Base-by-base conservation (phyloP, 768 basidiomycete genomes). In the Mycena metata region DNA sequence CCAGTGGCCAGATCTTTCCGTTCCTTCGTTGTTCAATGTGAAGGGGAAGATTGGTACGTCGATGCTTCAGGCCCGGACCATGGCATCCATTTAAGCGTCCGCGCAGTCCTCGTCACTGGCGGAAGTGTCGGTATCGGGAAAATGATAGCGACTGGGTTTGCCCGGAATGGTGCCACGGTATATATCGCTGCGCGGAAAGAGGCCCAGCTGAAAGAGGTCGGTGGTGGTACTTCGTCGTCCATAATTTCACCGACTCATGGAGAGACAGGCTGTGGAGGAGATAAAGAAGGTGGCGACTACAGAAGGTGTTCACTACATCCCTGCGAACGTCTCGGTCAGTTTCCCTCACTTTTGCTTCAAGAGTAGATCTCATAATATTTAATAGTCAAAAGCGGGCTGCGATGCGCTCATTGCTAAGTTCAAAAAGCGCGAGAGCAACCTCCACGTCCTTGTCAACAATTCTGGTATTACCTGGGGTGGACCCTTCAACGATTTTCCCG, bases 181-280 rank as follows among this genome's bases (percentile, higher is more conserved):
- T 96, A 96, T 80, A 95, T 96, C 71, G 94, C 95, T 16, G 90
- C 93, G 13, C 85, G 95, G 62, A 96, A 95, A 76, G 92, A 94
- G 80, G 76, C 83, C 21, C 91, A 91, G 73, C 84, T 96, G 64
- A 89, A 91, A 80, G 87, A 92, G 84, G 93, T 91, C 63, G 58
- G 84, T 76, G 36, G 19, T 1, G 3, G 17, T 4, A 23, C 19
- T 65, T 54, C 39, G 47, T 52, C 45, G 63, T 42, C 57, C 47
- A 13, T 6, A 35, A n/a, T 26, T 6, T 50, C 16, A 16, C 55
- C 46, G 45, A 57, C 49, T 46, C 46, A 52, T 36, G 17, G 24
- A 21, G n/a, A 49, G 47, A 51, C 72, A 89, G 88, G 81, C 88
- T 11, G 80, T 83, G 3, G 86, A 83, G 17, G 86, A 89, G 45